A percentile compares a stretch with the other conserved stretches of the same genome.
Evolutionary conservation across 768 basidiomycete species (phyloP).

Genomic region (Tricholoma sp.): DNA sequence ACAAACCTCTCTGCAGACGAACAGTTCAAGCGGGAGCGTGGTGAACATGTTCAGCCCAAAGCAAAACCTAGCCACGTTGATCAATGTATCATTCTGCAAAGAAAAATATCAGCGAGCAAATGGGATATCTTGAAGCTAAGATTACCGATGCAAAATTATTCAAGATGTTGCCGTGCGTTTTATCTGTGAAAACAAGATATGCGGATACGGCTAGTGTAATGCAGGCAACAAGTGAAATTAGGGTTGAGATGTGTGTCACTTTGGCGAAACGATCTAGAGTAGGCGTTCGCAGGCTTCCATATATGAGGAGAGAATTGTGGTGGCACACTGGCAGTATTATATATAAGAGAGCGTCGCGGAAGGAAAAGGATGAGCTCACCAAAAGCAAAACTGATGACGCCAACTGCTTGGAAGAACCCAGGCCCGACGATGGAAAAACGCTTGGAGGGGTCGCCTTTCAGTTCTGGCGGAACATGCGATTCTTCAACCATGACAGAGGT

Average conservation of each 20-base stretch:
- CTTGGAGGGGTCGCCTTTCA: constrained; percentile 72
- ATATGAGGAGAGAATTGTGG: constrained; percentile 96
- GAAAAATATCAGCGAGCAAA: neutral
- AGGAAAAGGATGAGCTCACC: constrained; percentile 24
- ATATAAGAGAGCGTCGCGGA: neutral
- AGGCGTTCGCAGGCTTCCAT: constrained; percentile 87
- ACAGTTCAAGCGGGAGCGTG: constrained; percentile 91
- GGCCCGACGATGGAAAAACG: constrained; percentile 73
- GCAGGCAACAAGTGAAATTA: constrained; percentile 81
- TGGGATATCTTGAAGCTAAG: constrained; percentile 2
- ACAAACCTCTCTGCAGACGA: constrained; percentile 90
- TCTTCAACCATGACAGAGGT: constrained; percentile 78
- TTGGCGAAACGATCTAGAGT: constrained; percentile 90
- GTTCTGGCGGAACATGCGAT: constrained; percentile 61
- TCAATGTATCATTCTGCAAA: constrained; percentile 69
- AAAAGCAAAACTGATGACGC: constrained; percentile 95
- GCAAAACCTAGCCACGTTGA: constrained; percentile 92
- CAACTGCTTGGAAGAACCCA: constrained; percentile 91
- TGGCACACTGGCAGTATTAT: constrained; percentile 64
- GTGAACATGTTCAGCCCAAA: constrained; percentile 98
- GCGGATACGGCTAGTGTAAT: constrained; percentile 79
- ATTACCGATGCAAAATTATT: constrained; percentile 85
- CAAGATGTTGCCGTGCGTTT: constrained; percentile 91
- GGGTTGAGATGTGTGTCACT: constrained; percentile 90
- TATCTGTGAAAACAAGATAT: constrained; percentile 86